Evolutionary conservation across 202 grass and related monocot genomes (phyloP).

Genomic region (Carex sylvatica): DNA sequence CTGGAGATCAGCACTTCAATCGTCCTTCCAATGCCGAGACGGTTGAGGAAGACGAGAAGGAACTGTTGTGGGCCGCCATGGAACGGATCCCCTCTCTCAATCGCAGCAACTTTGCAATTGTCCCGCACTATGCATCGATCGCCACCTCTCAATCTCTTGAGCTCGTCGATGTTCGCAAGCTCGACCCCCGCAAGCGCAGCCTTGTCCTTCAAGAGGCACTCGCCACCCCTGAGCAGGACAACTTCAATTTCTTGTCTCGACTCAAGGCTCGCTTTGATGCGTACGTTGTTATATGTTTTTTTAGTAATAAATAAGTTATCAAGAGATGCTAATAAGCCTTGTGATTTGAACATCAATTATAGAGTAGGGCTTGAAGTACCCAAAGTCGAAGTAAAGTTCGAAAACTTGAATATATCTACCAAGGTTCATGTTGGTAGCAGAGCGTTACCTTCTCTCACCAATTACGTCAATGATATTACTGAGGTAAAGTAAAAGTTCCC

Average conservation of each 20-base stretch:
- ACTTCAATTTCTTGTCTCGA: slow-evolving; percentile 47
- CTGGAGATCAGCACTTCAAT: slow-evolving; percentile 26
- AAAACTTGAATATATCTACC: slow-evolving; percentile 42
- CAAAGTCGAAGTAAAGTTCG: slow-evolving; percentile 55
- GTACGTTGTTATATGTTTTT: slow-evolving; percentile 23
- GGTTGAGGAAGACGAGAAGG: slow-evolving; percentile 32
- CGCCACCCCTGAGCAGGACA: slow-evolving; percentile 54
- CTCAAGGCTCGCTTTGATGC: slow-evolving; percentile 54
- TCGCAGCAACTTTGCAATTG: slow-evolving; percentile 39
- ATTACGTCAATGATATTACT: slow-evolving; percentile 38
- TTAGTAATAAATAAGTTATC: background rate
- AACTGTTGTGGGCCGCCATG: slow-evolving; percentile 57
- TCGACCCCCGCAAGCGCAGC: slow-evolving; percentile 34
- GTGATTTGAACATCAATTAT: background rate
- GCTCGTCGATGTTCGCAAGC: slow-evolving; percentile 49
- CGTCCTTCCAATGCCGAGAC: slow-evolving; percentile 29
- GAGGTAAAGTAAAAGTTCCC: slow-evolving; percentile 41
- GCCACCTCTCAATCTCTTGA: background rate
- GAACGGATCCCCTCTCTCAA: slow-evolving; percentile 46
- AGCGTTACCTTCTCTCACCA: slow-evolving; percentile 54
- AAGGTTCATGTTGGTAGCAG: slow-evolving; percentile 47
- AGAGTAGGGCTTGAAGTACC: slow-evolving; percentile 51
- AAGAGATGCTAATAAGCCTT: background rate
- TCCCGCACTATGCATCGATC: slow-evolving; percentile 16
- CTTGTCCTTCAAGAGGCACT: slow-evolving; percentile 50